These are phyloP conservation scores for Malus hybrid DNA, from an alignment of 331 rosid species.

Conservation along the genomic window DNA sequence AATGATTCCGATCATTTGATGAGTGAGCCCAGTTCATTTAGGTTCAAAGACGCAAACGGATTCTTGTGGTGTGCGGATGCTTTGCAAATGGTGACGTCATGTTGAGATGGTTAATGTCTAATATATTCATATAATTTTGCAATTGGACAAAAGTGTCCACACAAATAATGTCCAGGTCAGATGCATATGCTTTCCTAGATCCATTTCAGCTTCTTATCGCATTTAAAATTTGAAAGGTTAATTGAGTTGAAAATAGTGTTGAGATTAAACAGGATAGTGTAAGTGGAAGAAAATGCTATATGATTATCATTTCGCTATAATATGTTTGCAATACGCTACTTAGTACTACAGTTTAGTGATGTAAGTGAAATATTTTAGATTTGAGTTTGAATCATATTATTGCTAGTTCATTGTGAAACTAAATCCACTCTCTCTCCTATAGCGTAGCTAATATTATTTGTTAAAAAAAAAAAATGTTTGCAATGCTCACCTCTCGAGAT, in stretches of 20 bases:
- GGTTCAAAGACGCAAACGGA: background rate
- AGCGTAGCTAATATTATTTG: fast-evolving
- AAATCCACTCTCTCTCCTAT: fast-evolving
- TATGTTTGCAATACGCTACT: no score
- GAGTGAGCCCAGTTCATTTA: fast-evolving
- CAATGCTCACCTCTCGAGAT: background rate
- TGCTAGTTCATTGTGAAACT: fast-evolving
- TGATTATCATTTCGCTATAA: no score
- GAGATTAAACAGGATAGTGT: no score
- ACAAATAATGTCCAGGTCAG: background rate
- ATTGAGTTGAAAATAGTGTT: background rate
- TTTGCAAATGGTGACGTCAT: background rate
- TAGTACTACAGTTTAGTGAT: fast-evolving
- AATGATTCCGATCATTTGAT: fast-evolving
- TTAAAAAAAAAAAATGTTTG: no score
- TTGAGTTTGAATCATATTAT: no score
- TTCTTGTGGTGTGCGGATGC: background rate
- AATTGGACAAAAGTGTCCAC: background rate
- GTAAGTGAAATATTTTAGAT: fast-evolving
- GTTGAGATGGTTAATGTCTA: background rate
- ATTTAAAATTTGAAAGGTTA: background rate
- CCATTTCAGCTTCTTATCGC: background rate
- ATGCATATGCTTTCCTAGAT: background rate
- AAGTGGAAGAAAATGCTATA: no score
- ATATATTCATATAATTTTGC: background rate